Base-by-base conservation (phyloP, 208 protist species). In the Leptomonas seymouri region DNA sequence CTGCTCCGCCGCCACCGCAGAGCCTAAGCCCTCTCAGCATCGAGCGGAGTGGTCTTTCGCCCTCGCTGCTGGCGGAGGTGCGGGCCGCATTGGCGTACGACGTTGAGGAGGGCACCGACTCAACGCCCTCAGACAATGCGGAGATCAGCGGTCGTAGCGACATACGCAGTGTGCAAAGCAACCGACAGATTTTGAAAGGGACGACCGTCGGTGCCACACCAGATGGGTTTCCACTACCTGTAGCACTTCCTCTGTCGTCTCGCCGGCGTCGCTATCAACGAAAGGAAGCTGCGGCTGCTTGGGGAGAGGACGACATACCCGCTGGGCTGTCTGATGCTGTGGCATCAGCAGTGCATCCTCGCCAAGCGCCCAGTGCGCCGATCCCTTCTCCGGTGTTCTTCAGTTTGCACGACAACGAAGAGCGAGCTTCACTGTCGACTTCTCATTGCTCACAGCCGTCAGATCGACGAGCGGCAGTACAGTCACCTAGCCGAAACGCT, bases 31-130 rank as follows among this genome's bases (percentile, higher is more conserved):
- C 53, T 8, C 20, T 56, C 42, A 63, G 41, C 27, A 55, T 63
- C 8, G 69, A 74, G 60, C 60, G 59, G 12, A 68, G 69, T 27
- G 61, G 67, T 58, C 21, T 74, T 6, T 67, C 69, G 6, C 50
- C 69, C 16, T 54, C 69, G 2, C 49, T 73, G 20, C 60, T 57
- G 53, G 60, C 16, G 44, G 69, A 74, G 36, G 59, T 74, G 23
- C 53, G 53, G 3, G 69, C 53, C 12, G 69, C 69, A 8, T 42
- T 74, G 57, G 51, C 50, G 31, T 62, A 53, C 41, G 69, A 74
- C 21, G 27, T 1, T 14, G 59, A 55, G 18, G 25, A 63, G 44
- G 20, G 44, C 28, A 46, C 39, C 5, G 59, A 1, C 42, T 31
- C 5, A 16, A 11, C 23, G 30, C 36, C 34, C 30, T 34, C 34